Percentiles rank a stretch among this genome's conserved stretches.
Evolutionary conservation across 2,329 filamentous ascomycete species (phyloP).

Genomic region (Xylaria polymorpha): DNA sequence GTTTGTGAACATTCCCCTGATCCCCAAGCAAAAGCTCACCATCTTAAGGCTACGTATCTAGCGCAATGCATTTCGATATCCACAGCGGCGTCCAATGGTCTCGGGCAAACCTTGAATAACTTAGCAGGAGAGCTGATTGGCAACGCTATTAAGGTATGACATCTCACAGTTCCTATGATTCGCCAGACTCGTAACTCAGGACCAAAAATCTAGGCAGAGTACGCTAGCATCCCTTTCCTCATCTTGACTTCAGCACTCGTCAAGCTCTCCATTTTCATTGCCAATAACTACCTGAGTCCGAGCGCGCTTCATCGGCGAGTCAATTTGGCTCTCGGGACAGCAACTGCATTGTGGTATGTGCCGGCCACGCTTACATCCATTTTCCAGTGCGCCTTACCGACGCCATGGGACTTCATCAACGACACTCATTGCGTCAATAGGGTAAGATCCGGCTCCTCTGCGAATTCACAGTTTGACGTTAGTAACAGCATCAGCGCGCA

Average conservation of each 20-base stretch:
- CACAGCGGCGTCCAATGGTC: slow-evolving; percentile 28
- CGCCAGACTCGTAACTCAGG: neutral
- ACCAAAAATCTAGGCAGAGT: slow-evolving; percentile 38
- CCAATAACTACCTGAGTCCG: slow-evolving; percentile 35
- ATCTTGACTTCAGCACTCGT: slow-evolving; percentile 34
- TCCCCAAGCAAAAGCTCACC: too few species aligned
- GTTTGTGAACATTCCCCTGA: too few species aligned
- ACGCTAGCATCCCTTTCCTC: slow-evolving; percentile 36
- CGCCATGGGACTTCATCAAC: slow-evolving; percentile 39
- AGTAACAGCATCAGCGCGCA: slow-evolving; percentile 28
- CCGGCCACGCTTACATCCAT: slow-evolving; percentile 29
- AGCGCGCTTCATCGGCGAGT: slow-evolving; percentile 20
- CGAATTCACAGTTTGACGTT: too few species aligned
- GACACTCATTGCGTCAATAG: slow-evolving; percentile 33
- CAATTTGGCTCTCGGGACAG: slow-evolving; percentile 17
- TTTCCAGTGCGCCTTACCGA: slow-evolving; percentile 39
- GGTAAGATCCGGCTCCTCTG: too few species aligned
- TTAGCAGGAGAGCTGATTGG: slow-evolving; percentile 25
- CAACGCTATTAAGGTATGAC: slow-evolving; percentile 37
- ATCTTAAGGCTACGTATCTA: slow-evolving; percentile 34
- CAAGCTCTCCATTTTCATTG: slow-evolving; percentile 37
- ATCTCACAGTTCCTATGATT: too few species aligned
- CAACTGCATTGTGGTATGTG: slow-evolving; percentile 32
- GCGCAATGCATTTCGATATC: slow-evolving; percentile 37
- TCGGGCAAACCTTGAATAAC: slow-evolving; percentile 25